Percentiles rank a stretch among this genome's conserved stretches.
Evolutionary conservation across 1,284 basidiomycete genomes (phyloP).

Genomic region (Cystobasidium pallidum): DNA sequence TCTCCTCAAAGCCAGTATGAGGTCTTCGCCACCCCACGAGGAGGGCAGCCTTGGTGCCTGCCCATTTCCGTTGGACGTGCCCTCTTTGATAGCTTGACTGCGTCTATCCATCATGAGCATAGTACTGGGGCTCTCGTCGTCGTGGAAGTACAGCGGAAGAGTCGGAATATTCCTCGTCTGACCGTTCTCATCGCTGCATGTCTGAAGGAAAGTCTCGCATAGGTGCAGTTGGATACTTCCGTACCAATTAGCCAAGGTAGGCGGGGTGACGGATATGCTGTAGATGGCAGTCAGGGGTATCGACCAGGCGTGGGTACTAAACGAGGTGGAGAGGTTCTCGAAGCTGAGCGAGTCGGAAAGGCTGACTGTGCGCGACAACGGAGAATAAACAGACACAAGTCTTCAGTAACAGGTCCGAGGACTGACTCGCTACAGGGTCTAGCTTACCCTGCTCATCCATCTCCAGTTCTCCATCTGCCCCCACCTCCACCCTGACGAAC

Average conservation of each 20-base stretch:
- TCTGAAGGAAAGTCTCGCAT: constrained; percentile 60
- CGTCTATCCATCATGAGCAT: constrained; percentile 52
- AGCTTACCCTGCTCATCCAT: constrained; percentile 71
- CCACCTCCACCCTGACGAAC: constrained; percentile 76
- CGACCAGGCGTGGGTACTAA: constrained; percentile 82
- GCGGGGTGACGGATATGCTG: constrained; percentile 81
- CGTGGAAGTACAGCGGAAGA: constrained; percentile 91
- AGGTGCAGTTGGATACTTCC: constrained; percentile 70
- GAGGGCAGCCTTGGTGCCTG: constrained; percentile 46
- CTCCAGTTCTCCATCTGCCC: constrained; percentile 53
- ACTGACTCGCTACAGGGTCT: neutral
- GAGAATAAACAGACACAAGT: neutral
- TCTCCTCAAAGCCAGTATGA: constrained; percentile 68
- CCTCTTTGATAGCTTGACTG: constrained; percentile 44
- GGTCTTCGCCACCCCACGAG: constrained; percentile 63
- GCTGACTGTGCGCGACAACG: constrained; percentile 59
- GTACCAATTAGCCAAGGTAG: constrained; percentile 85
- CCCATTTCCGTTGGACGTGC: constrained; percentile 19
- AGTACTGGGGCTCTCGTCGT: constrained; percentile 82
- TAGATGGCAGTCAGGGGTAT: constrained; percentile 86
- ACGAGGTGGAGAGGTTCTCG: constrained; percentile 9
- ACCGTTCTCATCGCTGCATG: constrained; percentile 41
- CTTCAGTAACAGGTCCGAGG: neutral
- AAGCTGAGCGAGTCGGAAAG: constrained; percentile 57
- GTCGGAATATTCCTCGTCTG: constrained; percentile 59